Evolutionary conservation across 2,329 filamentous ascomycete species (phyloP).

Genomic region (Cadophora gregata): DNA sequence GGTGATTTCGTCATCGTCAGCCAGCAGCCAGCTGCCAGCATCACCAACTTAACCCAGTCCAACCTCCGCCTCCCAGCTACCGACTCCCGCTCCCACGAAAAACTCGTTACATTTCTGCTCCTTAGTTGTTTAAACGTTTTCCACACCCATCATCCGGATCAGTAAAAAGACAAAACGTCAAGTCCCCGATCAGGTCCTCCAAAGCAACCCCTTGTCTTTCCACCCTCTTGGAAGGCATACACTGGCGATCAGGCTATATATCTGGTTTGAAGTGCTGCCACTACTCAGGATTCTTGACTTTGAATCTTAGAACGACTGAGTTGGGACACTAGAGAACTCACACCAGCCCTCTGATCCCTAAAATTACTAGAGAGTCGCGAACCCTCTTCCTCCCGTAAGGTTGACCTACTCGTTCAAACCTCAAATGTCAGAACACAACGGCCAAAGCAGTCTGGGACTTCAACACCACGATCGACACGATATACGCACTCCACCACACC

Average conservation of each 20-base stretch:
- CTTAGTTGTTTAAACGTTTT: neutral
- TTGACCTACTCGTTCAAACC: neutral
- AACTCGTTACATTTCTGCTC: neutral
- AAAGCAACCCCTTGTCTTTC: neutral
- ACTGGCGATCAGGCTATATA: neutral
- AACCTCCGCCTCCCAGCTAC: too few species aligned
- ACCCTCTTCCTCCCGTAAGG: neutral
- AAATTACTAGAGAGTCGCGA: conserved; percentile 1
- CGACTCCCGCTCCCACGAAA: too few species aligned
- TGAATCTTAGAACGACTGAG: neutral
- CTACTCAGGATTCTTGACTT: neutral
- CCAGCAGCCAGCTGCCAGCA: too few species aligned
- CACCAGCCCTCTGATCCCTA: conserved; percentile 2
- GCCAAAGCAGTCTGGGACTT: neutral
- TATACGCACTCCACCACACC: neutral
- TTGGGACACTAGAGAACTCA: neutral
- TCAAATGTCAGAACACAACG: neutral
- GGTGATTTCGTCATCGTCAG: too few species aligned
- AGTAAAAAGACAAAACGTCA: conserved; percentile 3
- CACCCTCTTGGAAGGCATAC: neutral
- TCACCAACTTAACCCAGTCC: too few species aligned
- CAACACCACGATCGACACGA: neutral
- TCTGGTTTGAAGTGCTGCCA: neutral
- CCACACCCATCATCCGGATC: neutral
- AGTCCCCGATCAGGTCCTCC: neutral